Percentiles rank a stretch among this genome's conserved stretches.
phyloP scores from a whole-genome alignment of 1,284 basidiomycete genomes.

The Pascua sp. region DNA sequence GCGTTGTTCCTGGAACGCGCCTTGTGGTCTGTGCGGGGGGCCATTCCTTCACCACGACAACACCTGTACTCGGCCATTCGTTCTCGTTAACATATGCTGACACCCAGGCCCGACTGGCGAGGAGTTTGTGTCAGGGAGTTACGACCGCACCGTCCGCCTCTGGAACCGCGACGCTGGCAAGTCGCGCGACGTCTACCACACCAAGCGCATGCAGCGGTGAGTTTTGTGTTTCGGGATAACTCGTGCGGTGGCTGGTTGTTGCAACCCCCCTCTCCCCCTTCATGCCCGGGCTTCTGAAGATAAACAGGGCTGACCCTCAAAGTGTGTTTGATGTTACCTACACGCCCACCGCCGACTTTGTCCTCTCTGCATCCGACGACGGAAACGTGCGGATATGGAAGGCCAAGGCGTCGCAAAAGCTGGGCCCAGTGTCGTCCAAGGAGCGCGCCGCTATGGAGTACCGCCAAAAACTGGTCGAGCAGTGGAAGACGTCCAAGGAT shows the following conservation, averaged over 20 bases:
- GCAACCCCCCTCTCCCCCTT: too few species aligned
- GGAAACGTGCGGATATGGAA: constrained; percentile 98
- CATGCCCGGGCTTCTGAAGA: neutral
- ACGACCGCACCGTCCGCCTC: constrained; percentile 90
- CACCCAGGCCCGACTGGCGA: constrained; percentile 72
- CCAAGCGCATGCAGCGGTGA: constrained; percentile 96
- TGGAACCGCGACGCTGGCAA: constrained; percentile 87
- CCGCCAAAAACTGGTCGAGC: constrained; percentile 77
- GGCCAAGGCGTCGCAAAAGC: constrained; percentile 82
- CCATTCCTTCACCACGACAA: neutral
- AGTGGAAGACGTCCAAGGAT: constrained; percentile 81
- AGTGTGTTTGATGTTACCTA: constrained; percentile 59
- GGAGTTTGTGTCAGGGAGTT: constrained; percentile 92
- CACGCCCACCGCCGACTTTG: constrained; percentile 87
- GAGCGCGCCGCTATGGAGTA: constrained; percentile 93
- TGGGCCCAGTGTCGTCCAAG: constrained; percentile 86
- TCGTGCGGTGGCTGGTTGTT: too few species aligned
- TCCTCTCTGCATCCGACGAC: constrained; percentile 92
- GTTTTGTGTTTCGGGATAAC: constrained; percentile 19
- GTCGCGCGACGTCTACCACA: constrained; percentile 89
- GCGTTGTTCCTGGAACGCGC: too few species aligned
- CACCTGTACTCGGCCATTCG: neutral
- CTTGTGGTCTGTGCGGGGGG: neutral
- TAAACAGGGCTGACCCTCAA: neutral
- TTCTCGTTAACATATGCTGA: neutral